Base-by-base conservation (phyloP, 345 rosid genomes). In the Triadica sebifera region DNA sequence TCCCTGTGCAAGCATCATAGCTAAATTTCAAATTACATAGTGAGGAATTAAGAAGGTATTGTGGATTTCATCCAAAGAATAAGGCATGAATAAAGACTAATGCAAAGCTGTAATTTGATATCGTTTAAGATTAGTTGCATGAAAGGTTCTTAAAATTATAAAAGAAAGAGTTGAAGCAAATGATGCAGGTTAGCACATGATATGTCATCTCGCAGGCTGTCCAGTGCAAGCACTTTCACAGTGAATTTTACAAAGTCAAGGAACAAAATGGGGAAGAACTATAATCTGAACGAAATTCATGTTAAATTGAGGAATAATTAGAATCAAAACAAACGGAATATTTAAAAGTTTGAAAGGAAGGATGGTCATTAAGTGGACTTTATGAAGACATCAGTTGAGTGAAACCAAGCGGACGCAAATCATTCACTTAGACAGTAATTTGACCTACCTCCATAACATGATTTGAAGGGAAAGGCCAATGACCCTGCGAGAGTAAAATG, bases 391-490 rank as follows among this genome's bases (percentile, higher is more conserved):
- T 3, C 41, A 60, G 45, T 34, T 59, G 13, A 24, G 34, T 57
- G 12, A 12, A 25, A 25, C 45, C 45, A 61, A 34, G 13, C 8
- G 39, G 29, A 12, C 17, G n/a, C 65, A 59, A 77, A 75, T 65
- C 69, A 69, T 72, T 63, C 34, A 60, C 9, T 19, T 8, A 75
- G 55, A 75, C 10, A 63, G 49, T 24, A 61, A 78, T 9, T 52
- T 66, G 20, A 57, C 74, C 43, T 86, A 91, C 96, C 97, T 92
- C 94, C 93, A 92, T 87, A 49, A 92, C 46, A 77, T 90, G 93
- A 78, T 86, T 74, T 19, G 91, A 86, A 53, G 94, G 97, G 82
- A 90, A 92, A 47, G 92, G 95, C 97, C 97, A 90, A 76, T 92
- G 94, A 82, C 90, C 88, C 97, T 91, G 87, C 78, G 77, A 86